Percentiles rank a stretch among this genome's conserved stretches.
These are phyloP conservation scores for Cicer judaicum DNA, from an alignment of 306 rosid genomes.

Conservation along the genomic window DNA sequence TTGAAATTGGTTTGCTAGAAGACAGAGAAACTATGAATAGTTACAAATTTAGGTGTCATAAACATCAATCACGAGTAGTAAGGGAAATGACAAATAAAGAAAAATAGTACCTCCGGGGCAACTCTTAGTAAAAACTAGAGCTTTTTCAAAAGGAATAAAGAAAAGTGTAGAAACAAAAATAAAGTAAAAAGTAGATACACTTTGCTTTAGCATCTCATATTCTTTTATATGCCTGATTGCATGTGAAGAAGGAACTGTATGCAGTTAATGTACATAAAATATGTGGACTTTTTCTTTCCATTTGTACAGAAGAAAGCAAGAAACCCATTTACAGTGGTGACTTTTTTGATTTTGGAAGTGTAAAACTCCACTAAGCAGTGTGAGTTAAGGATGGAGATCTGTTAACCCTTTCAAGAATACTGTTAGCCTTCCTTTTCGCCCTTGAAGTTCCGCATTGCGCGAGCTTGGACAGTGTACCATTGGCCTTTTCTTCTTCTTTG, in stretches of 20 bases:
- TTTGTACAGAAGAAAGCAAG: conserved; percentile 44
- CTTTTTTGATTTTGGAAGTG: conserved; percentile 22
- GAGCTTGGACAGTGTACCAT: conserved; percentile 63
- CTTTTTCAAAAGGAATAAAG: conserved; percentile 28
- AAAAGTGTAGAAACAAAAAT: conserved; percentile 15
- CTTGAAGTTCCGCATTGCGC: conserved; percentile 67
- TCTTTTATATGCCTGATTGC: conserved; percentile 37
- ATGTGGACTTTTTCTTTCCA: conserved; percentile 42
- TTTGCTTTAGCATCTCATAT: conserved; percentile 20
- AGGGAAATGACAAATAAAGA: conserved; percentile 9
- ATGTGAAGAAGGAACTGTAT: conserved; percentile 36
- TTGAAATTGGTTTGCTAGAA: conserved; percentile 34
- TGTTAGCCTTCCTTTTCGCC: conserved; percentile 74
- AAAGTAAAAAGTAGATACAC: conserved; percentile 22
- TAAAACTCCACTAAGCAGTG: conserved; percentile 61
- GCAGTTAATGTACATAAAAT: conserved; percentile 38
- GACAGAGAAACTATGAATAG: conserved; percentile 38
- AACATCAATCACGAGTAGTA: conserved; percentile 45
- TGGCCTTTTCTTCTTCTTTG: conserved; percentile 61
- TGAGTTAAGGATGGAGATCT: conserved; percentile 58
- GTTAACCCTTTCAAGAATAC: conserved; percentile 67
- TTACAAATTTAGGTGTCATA: conserved; percentile 43
- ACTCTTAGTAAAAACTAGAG: conserved; percentile 24
- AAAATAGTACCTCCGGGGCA: conserved; percentile 2
- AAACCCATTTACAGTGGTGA: conserved; percentile 41